Base-by-base conservation (phyloP, 169 alveolate genomes). In the Hepatocystis sp. region DNA sequence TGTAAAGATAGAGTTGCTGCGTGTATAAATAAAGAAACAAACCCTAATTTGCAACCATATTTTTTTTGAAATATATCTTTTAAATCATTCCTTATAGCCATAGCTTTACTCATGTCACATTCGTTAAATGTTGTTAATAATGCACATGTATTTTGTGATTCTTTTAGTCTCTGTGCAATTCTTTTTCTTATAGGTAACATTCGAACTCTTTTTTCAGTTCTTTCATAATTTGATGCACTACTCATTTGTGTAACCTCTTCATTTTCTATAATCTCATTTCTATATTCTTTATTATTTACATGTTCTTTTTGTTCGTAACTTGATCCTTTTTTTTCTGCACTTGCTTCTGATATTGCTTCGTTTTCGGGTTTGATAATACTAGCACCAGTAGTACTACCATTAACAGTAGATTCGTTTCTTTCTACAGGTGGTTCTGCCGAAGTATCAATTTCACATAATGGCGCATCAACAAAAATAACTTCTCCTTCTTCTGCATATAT, bases 121-220 rank as follows among this genome's bases (percentile, higher is more conserved):
- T 96, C 98, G 63, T 96, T 93, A 88, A 96, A 96, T 7, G 99
- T 96, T 65, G 98, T 95, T 78, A 96, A 89, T 97, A 96, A 93
- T 11, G 96, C 99, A 21, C 93, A 95, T 15, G 96, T 94, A 88
- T 95, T 95, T 89, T 96, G 98, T 2, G 99, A 96, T 27, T 91
- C 96, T 92, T 96, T 96, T 5, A 96, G 95, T n/a, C 98, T 91
- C 84, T 94, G 96, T 0, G 98, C 97, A 34, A 96, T 96, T 28
- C 97, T 85, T 85, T 89, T 91, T 47, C 99, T 91, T 98, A 96
- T 96, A 55, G 98, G 93, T 44, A 91, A 90, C 98, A 96, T 93
- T 15, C 96, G 97, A n/a, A 95, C 97, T 91, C 95, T 63, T 34
- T 36, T 76, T 76, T 76, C 88, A 2, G 78, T 76, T 60, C 85